Evolutionary conservation across 495 filamentous ascomycete species (phyloP), one percentile per base, ranked within the genome.

Genomic region (Beverwykella pulmonaria): DNA sequence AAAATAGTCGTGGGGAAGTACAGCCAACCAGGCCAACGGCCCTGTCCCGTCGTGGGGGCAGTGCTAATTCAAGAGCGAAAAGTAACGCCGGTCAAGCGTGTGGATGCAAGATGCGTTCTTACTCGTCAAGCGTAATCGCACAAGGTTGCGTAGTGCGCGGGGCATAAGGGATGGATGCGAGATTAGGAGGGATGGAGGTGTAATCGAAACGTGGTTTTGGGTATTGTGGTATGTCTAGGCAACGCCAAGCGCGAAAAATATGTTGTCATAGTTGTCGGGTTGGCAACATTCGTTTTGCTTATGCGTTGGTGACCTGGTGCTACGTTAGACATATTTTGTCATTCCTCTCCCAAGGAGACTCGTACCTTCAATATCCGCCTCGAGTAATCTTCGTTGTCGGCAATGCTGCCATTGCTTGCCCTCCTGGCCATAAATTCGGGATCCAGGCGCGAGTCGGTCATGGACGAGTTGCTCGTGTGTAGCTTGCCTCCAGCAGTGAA

Each of bases 341-440:
- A 8, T 53, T 1, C 8, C 50, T n/a, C 26, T 22, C 41, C 39
- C 39, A 44, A 14, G 39, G 39, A 59, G 3, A 10, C 17, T 46
- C 4, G 2, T 78, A 94, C 94, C 87, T 94, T 91, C 74, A 98
- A 82, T 76, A 98, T 96, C 73, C 90, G 89, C 76, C 94, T 86
- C 62, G 94, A 97, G 79, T 97, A 98, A 77, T 98, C 94, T 76
- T 95, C 87, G 78, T 97, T 94, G 75, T 98, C 95, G 70, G 93
- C 93, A 74, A 98, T 98, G 79, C 93, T 97, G 70, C 93, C 94
- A 77, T 93, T 91, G 78, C 94, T 98, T 80, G 93, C 87, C 76
- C 94, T 86, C 73, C 92, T 83, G 61, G 87, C 86, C 88, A 97
- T 90, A 60, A 82, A 84, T 53, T 89, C 86, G 23, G 93, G 92